Evolutionary conservation across 352 stramenopile species (phyloP), one percentile per base, ranked within the genome.

Genomic region (Hyaloperonospora brassicae): DNA sequence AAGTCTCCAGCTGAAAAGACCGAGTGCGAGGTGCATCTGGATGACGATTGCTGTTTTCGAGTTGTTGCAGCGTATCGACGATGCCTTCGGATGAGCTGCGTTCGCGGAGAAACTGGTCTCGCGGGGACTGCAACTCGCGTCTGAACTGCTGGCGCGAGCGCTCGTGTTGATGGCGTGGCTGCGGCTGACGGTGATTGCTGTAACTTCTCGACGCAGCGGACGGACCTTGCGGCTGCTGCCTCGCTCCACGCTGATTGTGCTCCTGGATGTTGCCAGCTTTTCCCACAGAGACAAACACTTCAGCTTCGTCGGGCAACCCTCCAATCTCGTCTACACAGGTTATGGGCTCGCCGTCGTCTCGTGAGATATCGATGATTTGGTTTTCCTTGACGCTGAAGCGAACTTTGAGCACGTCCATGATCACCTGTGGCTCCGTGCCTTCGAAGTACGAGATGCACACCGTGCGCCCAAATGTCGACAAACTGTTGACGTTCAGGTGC

Each of bases 371-470:
- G 24, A 92, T 62, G 34, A 89, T 85, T 57, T 92, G 77, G 47
- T 76, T 86, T 12, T 73, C 64, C 38, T 85, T 73, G 50, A 92
- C 76, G 40, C 80, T 70, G 43, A 92, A 92, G 0, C 82, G 82
- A 24, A 79, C 86, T 54, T 86, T 87, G 44, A 92, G 75, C 22
- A 89, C 70, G 40, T 89, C 72, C 25, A 89, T 59, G 25, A 92
- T 80, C 41, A 81, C 61, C 31, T 88, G 73, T 14, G 73, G 61
- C 50, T 92, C 82, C 0, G 76, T 89, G 40, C 82, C 82, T 69
- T 86, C 73, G 48, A 89, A 88, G 48, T 85, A 92, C 22, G 79
- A 87, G 30, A 92, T 85, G 41, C 73, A 87, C 52, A 92, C 77
- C 13, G 73, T 79, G 36, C 85, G 79, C 55, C 79, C 77, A 55